phyloP scores from a whole-genome alignment of 176 grass and related monocot genomes.

The Panicum miliaceum region DNA sequence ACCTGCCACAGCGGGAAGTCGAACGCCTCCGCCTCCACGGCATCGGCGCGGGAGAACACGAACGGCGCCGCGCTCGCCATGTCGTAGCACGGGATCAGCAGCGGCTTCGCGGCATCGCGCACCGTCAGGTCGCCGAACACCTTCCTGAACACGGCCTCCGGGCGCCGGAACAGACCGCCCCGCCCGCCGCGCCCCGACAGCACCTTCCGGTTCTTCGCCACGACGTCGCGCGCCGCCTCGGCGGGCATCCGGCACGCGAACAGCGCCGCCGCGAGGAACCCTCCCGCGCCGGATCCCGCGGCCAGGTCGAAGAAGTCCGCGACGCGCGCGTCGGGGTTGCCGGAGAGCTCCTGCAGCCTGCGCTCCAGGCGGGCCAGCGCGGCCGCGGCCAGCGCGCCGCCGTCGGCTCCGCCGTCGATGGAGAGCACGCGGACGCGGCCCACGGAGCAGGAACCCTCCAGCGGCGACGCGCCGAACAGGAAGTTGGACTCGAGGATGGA shows the following conservation, averaged over 20 bases:
- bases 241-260: constrained; percentile 68
- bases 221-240: constrained; percentile 48
- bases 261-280: constrained; percentile 65
- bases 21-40: constrained; percentile 83
- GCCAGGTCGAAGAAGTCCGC: constrained; percentile 75
- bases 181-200: constrained; percentile 15
- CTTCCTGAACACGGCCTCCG: constrained; percentile 43
- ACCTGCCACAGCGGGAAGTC: constrained; percentile 85
- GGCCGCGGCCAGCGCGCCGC: constrained; percentile 52
- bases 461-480: constrained; percentile 48
- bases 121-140: constrained; percentile 64
- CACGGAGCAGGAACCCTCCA: not conserved
- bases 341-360: constrained; percentile 65
- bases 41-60: constrained; percentile 92
- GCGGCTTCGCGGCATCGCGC: constrained; percentile 68
- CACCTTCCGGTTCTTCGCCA: constrained; percentile 51
- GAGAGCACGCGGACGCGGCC: constrained; percentile 75
- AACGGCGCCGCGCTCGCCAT: constrained; percentile 62
- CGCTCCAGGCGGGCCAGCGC: constrained; percentile 59
- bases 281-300: constrained; percentile 63
- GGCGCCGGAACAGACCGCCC: constrained; percentile 8
- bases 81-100: constrained; percentile 88
- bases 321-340: constrained; percentile 42
- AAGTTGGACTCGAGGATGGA: constrained; percentile 86
- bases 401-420: constrained; percentile 56